A percentile compares a stretch with the other conserved stretches of the same genome.
Evolutionary conservation across 2,329 filamentous ascomycete species (phyloP).

Genomic region (Teratosphaeria zuluensis): DNA sequence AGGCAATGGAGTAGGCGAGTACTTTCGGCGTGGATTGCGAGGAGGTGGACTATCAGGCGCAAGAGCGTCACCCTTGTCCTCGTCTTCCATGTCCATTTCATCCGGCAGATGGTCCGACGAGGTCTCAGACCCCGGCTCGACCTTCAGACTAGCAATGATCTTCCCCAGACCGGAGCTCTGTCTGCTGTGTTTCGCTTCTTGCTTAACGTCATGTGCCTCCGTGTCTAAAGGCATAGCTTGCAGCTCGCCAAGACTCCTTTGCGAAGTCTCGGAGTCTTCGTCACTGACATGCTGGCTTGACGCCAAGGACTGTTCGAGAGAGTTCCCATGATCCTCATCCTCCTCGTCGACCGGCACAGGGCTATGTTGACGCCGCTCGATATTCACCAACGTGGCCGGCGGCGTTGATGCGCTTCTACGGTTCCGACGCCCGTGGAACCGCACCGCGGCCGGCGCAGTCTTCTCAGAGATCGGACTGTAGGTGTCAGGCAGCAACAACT

Average conservation of each 20-base stretch:
- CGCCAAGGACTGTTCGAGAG: slow-evolving; percentile 1
- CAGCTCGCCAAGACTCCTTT: neutral
- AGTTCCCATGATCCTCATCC: slow-evolving; percentile 3
- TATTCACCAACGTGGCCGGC: neutral
- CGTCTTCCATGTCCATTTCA: neutral
- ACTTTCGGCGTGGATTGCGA: neutral
- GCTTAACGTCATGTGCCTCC: neutral
- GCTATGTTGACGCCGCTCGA: neutral
- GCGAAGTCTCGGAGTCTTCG: neutral
- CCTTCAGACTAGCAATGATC: neutral
- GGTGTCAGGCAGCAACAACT: slow-evolving; percentile 3
- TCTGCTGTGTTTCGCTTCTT: neutral
- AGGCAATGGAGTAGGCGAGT: neutral
- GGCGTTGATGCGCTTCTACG: neutral
- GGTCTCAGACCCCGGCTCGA: neutral
- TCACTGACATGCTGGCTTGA: neutral
- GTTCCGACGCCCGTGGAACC: neutral
- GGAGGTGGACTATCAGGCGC: neutral
- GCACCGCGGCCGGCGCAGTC: neutral
- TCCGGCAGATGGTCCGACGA: neutral
- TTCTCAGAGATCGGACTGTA: neutral
- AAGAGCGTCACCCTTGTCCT: neutral
- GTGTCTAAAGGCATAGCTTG: neutral
- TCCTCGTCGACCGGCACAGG: slow-evolving; percentile 1
- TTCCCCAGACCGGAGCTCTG: neutral